phyloP scores from a whole-genome alignment of 106 monocot genomes.

The Xerophyta viscosa region DNA sequence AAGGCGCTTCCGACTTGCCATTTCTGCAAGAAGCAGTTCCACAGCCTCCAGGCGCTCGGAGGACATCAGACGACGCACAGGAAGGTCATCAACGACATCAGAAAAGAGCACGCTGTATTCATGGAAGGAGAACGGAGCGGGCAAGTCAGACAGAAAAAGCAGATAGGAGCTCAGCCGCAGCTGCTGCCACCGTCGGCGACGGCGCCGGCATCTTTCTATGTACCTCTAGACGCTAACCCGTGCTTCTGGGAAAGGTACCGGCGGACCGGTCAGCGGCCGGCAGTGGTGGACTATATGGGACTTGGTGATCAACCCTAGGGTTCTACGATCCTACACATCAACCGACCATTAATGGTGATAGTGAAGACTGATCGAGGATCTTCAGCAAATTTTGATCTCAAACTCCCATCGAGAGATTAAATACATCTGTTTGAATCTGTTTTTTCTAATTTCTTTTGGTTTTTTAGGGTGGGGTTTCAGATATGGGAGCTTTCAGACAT shows the following conservation, averaged over 20 bases:
- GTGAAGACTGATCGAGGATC: too few species aligned
- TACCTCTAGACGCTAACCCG: conserved; percentile 7
- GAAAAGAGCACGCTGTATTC: conserved; percentile 17
- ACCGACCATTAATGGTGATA: too few species aligned
- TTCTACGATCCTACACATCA: too few species aligned
- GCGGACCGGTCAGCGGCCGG: background rate
- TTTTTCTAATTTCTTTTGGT: too few species aligned
- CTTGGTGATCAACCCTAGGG: too few species aligned
- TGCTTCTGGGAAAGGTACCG: conserved; percentile 14
- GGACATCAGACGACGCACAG: conserved; percentile 21
- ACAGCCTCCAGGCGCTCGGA: conserved; percentile 16
- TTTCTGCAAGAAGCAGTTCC: conserved; percentile 7
- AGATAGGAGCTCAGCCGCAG: background rate
- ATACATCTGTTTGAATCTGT: too few species aligned
- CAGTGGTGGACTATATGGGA: conserved; percentile 3
- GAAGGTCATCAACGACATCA: conserved; percentile 14
- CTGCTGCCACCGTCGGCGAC: background rate
- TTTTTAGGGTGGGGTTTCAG: too few species aligned
- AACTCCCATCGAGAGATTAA: too few species aligned
- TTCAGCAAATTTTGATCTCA: too few species aligned
- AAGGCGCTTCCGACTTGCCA: too few species aligned
- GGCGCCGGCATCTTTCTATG: background rate
- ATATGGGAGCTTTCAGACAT: too few species aligned
- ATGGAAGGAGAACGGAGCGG: conserved; percentile 1
- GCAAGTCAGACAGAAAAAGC: background rate